Percentiles rank a stretch among this genome's conserved stretches.
phyloP scores from a whole-genome alignment of 805 yeast species.

The Metschnikowia anglica region DNA sequence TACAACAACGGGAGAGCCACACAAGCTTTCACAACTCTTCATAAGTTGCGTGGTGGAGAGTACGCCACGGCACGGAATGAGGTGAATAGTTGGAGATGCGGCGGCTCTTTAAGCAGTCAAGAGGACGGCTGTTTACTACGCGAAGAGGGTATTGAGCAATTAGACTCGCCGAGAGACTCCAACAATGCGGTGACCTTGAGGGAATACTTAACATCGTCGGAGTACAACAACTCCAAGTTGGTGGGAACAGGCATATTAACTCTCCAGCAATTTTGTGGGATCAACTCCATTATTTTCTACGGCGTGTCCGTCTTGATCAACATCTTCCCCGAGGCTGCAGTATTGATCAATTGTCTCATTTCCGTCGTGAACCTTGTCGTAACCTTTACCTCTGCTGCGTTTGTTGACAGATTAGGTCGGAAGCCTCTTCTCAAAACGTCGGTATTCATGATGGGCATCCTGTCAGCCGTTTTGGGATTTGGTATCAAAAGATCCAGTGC shows the following conservation, averaged over 20 bases:
- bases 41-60: conserved; percentile 41
- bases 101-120: background rate
- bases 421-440: conserved; percentile 69
- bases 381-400: conserved; percentile 69
- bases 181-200: conserved; percentile 25
- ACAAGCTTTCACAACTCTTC: conserved; percentile 41
- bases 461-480: conserved; percentile 60
- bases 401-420: conserved; percentile 77
- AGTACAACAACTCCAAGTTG: conserved; percentile 55
- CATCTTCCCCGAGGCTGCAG: conserved; percentile 69
- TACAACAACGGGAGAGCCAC: conserved; percentile 44
- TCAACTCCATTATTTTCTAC: conserved; percentile 88
- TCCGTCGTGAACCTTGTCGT: conserved; percentile 72
- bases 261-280: conserved; percentile 91
- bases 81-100: conserved; percentile 36
- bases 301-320: conserved; percentile 83
- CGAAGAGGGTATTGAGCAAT: conserved; percentile 18
- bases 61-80: conserved; percentile 35
- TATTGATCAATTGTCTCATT: conserved; percentile 69
- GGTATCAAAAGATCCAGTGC: conserved; percentile 58
- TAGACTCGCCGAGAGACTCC: background rate
- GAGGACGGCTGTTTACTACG: conserved; percentile 23
- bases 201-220: conserved; percentile 50
- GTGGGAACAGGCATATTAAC: conserved; percentile 72
- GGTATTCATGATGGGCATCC: conserved; percentile 63